These are phyloP conservation scores for Stagonosporopsis rhizophila DNA, from an alignment of 2,329 filamentous ascomycete genomes.

Conservation along the genomic window DNA sequence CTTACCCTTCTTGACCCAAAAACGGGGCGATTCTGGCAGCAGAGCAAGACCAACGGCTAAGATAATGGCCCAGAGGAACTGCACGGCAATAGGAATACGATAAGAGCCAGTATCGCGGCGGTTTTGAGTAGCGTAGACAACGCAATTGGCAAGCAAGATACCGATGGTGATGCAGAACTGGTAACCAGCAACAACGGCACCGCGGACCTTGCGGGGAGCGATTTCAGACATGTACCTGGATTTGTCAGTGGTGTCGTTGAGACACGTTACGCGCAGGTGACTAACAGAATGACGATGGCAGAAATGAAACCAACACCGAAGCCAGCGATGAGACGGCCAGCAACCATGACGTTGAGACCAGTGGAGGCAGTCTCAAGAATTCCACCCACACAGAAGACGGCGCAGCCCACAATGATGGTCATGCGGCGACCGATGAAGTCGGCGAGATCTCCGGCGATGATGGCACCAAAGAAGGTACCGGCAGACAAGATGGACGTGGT, in stretches of 20 bases:
- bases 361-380: conserved; percentile 67
- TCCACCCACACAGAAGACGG: conserved; percentile 66
- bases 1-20: conserved; percentile 79
- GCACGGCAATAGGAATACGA: conserved; percentile 81
- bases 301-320: conserved; percentile 77
- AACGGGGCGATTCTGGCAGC: conserved; percentile 87
- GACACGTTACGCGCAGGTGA: conserved; percentile 24
- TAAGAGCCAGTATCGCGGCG: conserved; percentile 70
- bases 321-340: conserved; percentile 76
- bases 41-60: conserved; percentile 74
- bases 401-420: conserved; percentile 67
- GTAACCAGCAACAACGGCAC: conserved; percentile 77
- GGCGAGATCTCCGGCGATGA: conserved; percentile 64
- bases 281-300: conserved; percentile 62
- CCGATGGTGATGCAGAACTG: conserved; percentile 86
- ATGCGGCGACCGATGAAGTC: conserved; percentile 71
- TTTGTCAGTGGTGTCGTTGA: conserved; percentile 18
- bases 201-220: conserved; percentile 71
- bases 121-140: conserved; percentile 76
- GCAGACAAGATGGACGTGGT: conserved; percentile 79
- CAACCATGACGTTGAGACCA: conserved; percentile 68
- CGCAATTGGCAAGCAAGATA: conserved; percentile 75
- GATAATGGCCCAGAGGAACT: conserved; percentile 83
- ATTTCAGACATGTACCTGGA: conserved; percentile 83
- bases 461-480: conserved; percentile 78